Conservation (phyloP, 2,329 filamentous ascomycete species). For the Pseudogymnoascus sp. region DNA sequence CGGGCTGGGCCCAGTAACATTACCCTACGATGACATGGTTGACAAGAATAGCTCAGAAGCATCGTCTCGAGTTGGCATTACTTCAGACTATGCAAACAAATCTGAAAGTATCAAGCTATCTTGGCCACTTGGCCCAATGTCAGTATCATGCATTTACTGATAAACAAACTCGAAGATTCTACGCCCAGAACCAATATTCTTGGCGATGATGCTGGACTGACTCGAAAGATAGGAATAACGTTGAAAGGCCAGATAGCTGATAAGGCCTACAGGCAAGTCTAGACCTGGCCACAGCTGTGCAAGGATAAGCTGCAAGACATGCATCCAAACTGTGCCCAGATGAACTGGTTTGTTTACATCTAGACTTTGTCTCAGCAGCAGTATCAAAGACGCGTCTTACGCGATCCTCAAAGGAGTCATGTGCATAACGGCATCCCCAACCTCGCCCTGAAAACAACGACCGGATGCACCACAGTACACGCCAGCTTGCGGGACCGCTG, state of each 20-base stretch:
- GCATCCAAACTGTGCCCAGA: not conserved
- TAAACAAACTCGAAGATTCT: not conserved
- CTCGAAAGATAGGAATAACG: not conserved
- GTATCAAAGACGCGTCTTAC: not conserved
- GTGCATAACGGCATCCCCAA: not conserved
- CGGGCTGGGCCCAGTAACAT: not conserved
- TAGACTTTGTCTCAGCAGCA: not conserved
- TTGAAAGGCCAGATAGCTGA: not conserved
- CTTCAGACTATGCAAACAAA: not conserved
- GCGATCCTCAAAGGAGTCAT: not conserved
- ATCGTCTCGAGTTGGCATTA: not conserved
- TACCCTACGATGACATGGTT: not conserved
- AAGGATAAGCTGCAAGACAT: not conserved
- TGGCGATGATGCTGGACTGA: not conserved
- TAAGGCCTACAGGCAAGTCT: not conserved
- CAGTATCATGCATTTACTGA: not conserved
- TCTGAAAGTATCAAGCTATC: not conserved
- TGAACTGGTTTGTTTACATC: not conserved
- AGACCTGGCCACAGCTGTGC: not conserved
- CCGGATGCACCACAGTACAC: not conserved
- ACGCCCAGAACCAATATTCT: not conserved
- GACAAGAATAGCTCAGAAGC: no score
- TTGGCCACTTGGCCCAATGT: not conserved
- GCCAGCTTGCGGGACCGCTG: not conserved
- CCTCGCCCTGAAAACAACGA: not conserved